A percentile compares a stretch with the other conserved stretches of the same genome.
These are phyloP conservation scores for Phaffia tasmanica DNA, from an alignment of 768 basidiomycete species.

Conservation along the genomic window DNA sequence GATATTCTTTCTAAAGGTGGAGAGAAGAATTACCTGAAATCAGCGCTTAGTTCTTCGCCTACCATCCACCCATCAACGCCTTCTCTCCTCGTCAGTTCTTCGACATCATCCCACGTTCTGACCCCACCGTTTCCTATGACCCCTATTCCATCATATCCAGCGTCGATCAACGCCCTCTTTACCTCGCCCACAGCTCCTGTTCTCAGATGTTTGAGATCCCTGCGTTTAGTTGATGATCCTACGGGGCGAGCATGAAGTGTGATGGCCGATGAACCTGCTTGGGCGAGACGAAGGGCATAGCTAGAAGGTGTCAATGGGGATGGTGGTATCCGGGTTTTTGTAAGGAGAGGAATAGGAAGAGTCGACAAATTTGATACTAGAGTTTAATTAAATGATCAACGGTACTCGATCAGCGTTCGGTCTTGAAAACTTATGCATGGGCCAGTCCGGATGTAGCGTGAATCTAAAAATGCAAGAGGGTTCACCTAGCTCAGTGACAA, in stretches of 20 bases:
- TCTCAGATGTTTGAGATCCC: constrained; percentile 54
- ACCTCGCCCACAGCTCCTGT: constrained; percentile 52
- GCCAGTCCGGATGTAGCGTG: too few relatives aligned
- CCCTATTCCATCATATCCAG: constrained; percentile 44
- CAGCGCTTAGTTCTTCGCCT: constrained; percentile 61
- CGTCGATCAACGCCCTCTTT: constrained; percentile 36
- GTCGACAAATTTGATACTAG: constrained; percentile 59
- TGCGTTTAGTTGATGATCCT: constrained; percentile 51
- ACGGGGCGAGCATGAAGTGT: constrained; percentile 65
- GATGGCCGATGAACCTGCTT: constrained; percentile 58
- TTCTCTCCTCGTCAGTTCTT: constrained; percentile 47
- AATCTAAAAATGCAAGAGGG: background rate
- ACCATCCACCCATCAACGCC: constrained; percentile 69
- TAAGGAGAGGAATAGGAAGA: constrained; percentile 56
- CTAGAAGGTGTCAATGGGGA: constrained; percentile 47
- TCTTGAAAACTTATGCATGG: too few relatives aligned
- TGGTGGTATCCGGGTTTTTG: constrained; percentile 45
- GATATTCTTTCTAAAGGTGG: background rate
- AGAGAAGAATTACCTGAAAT: constrained; percentile 51
- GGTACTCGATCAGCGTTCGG: background rate
- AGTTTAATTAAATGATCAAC: background rate
- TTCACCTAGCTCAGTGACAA: constrained; percentile 55
- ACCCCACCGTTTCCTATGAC: constrained; percentile 75
- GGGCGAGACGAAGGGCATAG: constrained; percentile 50
- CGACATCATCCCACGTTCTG: constrained; percentile 49